These are phyloP conservation scores for Physaria fendleri DNA, from an alignment of 345 rosid species.

Conservation along the genomic window DNA sequence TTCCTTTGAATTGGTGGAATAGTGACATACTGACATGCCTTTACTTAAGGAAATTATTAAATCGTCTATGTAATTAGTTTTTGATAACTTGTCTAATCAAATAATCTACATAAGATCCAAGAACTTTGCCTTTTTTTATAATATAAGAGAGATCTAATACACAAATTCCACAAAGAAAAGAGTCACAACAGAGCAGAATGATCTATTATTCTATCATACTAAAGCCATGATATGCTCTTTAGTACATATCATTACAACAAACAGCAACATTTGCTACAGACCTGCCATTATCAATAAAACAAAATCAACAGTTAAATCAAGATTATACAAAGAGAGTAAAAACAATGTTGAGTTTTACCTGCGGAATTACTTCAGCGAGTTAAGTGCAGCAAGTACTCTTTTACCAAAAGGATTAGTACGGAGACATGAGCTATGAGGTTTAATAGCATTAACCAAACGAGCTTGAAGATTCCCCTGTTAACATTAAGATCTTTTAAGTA, in stretches of 20 bases:
- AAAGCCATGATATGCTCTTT: slow-evolving; percentile 32
- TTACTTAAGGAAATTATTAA: too few species aligned
- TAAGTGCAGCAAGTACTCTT: slow-evolving; percentile 65
- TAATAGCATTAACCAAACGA: slow-evolving; percentile 60
- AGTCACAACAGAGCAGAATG: neutral
- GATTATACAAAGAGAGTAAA: neutral
- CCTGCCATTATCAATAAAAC: slow-evolving; percentile 26
- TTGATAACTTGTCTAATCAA: too few species aligned
- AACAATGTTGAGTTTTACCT: slow-evolving; percentile 5
- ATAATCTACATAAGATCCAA: too few species aligned
- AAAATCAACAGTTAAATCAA: neutral
- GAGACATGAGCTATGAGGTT: slow-evolving; percentile 48
- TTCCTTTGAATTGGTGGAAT: too few species aligned
- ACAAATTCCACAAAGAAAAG: neutral
- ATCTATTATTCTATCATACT: slow-evolving; percentile 10
- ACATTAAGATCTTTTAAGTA: neutral
- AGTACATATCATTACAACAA: slow-evolving; percentile 35
- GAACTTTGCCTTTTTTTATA: neutral
- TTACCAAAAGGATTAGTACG: slow-evolving; percentile 78
- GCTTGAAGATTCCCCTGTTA: slow-evolving; percentile 54
- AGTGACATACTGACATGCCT: too few species aligned
- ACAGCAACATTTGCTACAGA: slow-evolving; percentile 17
- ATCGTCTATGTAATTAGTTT: too few species aligned
- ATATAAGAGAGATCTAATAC: neutral
- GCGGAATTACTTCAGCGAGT: slow-evolving; percentile 47